Percentiles rank a stretch among this genome's conserved stretches.
phyloP scores from a whole-genome alignment of 805 yeast genomes.

The Candida coleopterorum region DNA sequence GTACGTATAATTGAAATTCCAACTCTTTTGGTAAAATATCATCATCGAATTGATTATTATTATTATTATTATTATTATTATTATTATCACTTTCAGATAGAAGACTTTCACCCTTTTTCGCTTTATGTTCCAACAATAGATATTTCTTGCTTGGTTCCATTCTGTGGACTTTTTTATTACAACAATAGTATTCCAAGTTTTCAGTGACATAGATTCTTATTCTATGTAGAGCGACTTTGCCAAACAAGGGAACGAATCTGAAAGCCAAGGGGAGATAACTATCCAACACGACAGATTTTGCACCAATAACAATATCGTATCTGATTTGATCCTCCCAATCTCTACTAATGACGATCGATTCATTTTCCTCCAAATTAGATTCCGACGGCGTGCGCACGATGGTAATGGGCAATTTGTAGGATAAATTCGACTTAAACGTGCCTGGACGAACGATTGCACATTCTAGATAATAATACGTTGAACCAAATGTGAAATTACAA shows the following conservation, averaged over 20 bases:
- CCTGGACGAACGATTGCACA: slow-evolving; percentile 74
- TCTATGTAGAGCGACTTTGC: slow-evolving; percentile 81
- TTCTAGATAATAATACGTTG: slow-evolving; percentile 64
- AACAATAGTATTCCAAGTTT: slow-evolving; percentile 85
- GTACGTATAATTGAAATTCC: slow-evolving; percentile 83
- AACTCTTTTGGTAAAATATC: slow-evolving; percentile 72
- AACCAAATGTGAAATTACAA: slow-evolving; percentile 73
- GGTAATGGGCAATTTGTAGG: slow-evolving; percentile 57
- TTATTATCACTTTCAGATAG: slow-evolving; percentile 38
- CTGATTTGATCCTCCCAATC: slow-evolving; percentile 92
- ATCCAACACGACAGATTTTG: slow-evolving; percentile 82
- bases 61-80: slow-evolving; percentile 23
- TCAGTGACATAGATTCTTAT: slow-evolving; percentile 84
- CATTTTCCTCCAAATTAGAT: slow-evolving; percentile 78
- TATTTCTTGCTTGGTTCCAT: slow-evolving; percentile 86
- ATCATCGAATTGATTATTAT: slow-evolving; percentile 25
- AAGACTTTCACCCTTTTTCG: slow-evolving; percentile 46
- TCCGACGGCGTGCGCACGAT: slow-evolving; percentile 76
- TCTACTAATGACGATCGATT: slow-evolving; percentile 84
- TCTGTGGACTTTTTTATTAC: slow-evolving; percentile 81
- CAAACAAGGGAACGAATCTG: slow-evolving; percentile 72
- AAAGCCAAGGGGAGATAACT: slow-evolving; percentile 81
- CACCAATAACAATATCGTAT: slow-evolving; percentile 87
- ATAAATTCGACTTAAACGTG: slow-evolving; percentile 74
- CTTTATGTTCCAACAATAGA: slow-evolving; percentile 74